Conservation (phyloP, 2,329 filamentous ascomycete genomes). For the Trichoderma atroviride region DNA sequence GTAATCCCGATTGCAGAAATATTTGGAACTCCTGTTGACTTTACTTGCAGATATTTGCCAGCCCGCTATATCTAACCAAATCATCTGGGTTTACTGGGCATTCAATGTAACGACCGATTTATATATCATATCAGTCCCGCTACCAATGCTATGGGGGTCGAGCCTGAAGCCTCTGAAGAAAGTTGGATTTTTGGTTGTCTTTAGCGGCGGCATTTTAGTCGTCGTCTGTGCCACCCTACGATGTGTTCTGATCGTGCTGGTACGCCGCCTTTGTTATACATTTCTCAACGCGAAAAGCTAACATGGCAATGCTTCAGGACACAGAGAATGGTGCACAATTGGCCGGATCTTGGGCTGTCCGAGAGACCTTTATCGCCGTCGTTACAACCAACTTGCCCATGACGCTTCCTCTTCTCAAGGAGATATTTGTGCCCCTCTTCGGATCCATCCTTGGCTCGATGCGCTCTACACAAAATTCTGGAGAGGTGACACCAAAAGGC, state of each 20-base stretch:
- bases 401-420: conserved; percentile 50
- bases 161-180: conserved; percentile 43
- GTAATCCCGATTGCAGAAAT: conserved; percentile 31
- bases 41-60: conserved; percentile 47
- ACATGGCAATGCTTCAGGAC: conserved; percentile 35
- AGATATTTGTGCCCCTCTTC: conserved; percentile 36
- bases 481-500: conserved; percentile 31
- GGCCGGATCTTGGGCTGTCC: conserved; percentile 47
- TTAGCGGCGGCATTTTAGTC: conserved; percentile 46
- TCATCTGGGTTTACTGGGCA: conserved; percentile 55
- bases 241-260: conserved; percentile 36
- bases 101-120: conserved; percentile 60
- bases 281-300: not conserved
- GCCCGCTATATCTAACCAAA: conserved; percentile 52
- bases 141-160: conserved; percentile 53
- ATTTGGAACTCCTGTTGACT: not conserved
- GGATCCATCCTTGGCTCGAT: conserved; percentile 33
- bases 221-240: conserved; percentile 46
- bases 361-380: conserved; percentile 50
- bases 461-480: conserved; percentile 30
- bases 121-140: conserved; percentile 60
- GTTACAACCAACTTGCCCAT: conserved; percentile 49
- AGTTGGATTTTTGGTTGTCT: conserved; percentile 43
- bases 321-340: conserved; percentile 45
- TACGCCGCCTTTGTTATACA: conserved; percentile 26